A percentile compares a stretch with the other conserved stretches of the same genome.
Evolutionary conservation across 2,329 filamentous ascomycete species (phyloP).

Genomic region (Colletotrichum costaricense): DNA sequence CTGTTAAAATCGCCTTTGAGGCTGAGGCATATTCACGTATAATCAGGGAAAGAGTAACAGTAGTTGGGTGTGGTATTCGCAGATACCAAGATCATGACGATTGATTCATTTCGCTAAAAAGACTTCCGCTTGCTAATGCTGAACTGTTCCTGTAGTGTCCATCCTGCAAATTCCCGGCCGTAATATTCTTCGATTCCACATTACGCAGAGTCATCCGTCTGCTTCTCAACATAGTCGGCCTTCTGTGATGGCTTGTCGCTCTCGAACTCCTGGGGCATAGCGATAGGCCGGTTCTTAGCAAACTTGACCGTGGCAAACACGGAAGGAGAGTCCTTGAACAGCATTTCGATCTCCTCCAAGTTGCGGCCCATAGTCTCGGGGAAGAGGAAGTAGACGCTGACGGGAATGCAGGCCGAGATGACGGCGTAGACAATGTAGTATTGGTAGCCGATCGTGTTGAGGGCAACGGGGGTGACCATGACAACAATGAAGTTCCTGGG

Average conservation of each 20-base stretch:
- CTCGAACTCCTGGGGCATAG: slow-evolving; percentile 44
- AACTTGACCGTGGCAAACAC: slow-evolving; percentile 49
- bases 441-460: slow-evolving; percentile 61
- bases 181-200: neutral
- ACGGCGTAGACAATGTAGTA: slow-evolving; percentile 64
- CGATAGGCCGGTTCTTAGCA: slow-evolving; percentile 48
- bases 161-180: neutral
- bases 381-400: slow-evolving; percentile 57
- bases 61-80: neutral
- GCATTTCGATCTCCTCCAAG: slow-evolving; percentile 57
- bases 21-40: neutral
- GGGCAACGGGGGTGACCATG: slow-evolving; percentile 58
- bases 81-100: neutral
- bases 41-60: neutral
- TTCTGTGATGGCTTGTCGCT: slow-evolving; percentile 40
- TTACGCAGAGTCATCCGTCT: slow-evolving; percentile 32
- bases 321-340: slow-evolving; percentile 54
- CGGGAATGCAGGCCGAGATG: slow-evolving; percentile 56
- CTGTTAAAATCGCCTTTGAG: neutral
- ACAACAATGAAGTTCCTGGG: slow-evolving; percentile 54
- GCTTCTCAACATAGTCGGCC: slow-evolving; percentile 37
- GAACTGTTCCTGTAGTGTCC: neutral
- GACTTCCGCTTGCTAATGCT: slow-evolving; percentile 29
- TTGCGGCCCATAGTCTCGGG: slow-evolving; percentile 63
- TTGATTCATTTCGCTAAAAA: neutral